Evolutionary conservation across 225 moss, liverwort and hornwort genomes (phyloP), one percentile per base, ranked within the genome.

Genomic region (Bryum argenteum): DNA sequence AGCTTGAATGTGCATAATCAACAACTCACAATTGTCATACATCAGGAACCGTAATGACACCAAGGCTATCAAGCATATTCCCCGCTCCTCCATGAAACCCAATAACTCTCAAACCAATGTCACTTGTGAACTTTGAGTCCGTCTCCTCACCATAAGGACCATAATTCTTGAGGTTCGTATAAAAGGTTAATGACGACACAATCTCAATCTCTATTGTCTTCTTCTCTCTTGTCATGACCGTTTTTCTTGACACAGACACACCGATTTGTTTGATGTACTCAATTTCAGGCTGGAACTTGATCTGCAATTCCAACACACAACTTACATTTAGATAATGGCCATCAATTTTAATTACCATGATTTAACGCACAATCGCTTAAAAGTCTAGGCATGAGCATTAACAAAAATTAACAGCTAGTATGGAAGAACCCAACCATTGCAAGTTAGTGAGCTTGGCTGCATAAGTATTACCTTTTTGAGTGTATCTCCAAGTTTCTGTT

Each of bases 131-230:
- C 47, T 53, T 17, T 19, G 16, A 38, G 7, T 33, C 67, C 67
- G 3, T 53, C 39, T 67, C 67, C 37, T 67, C 53, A n/a, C 53
- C 53, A 54, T 53, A 67, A 67, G 67, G 53, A 67, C 67, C 67
- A 67, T 67, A 67, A 17, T 5, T 18, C 53, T 54, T 9, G 19
- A 67, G 38, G 39, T 67, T 54, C 11, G 53, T 67, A 67, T 67
- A 53, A 1, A 67, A 52, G 11, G 53, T 37, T 67, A 54, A 18
- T 16, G 67, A 67, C 39, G 47, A 48, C 16, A 67, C 53, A 67
- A 50, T 66, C 28, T 50, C 37, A 52, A 67, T 38, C 38, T 4
- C 16, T 50, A n/a, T 39, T 48, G 19, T 53, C 8, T 12, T 48
- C 16, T 7, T 24, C 24, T 48, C 26, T 0, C 10, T 9, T 61